Evolutionary conservation across 257 asterid genomes (phyloP), one percentile per base, ranked within the genome.

Genomic region (Primulina tabacum): DNA sequence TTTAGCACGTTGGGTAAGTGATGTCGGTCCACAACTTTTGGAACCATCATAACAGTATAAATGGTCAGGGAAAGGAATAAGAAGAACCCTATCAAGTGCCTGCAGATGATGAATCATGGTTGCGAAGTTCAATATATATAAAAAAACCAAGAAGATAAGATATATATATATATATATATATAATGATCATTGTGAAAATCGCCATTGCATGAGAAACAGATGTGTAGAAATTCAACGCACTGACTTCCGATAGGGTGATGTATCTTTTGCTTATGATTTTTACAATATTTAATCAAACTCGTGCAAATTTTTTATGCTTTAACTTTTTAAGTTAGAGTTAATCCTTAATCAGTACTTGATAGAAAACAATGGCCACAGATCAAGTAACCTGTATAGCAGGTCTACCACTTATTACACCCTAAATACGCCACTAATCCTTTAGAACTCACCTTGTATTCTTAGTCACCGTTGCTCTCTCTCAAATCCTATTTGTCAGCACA

Each of bases 51-150:
- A 64, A 96, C 97, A 33, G 99, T 94, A 83, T 88, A 94, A 80
- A 91, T 88, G 67, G 99, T 94, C 78, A 94, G 75, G 58, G 84
- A 71, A 53, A 94, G 95, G 85, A 94, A 94, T 76, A 94, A 84
- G 83, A 94, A 89, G 90, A 94, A 94, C 69, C 99, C 99, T 72
- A 94, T 87, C 84, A 94, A 89, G 81, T 94, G 99, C 89, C 99
- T 91, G 92, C 83, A 77, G 73, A 67, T 53, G 67, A 62, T 55
- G 47, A 60, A 58, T 70, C 70, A 76, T 43, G 53, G 63, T 17
- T 38, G 57, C 33, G 4, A 74, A 10, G 62, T 60, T 14, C 20
- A 7, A 58, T 30, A 68, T 40, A 40, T 40, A 11, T 40, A 40
- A 2, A 40, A 2, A 37, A 37, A 40, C 2, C 52, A 40, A 5